Percentiles rank a stretch among this genome's conserved stretches.
These are phyloP conservation scores for Fusarium globosum DNA, from an alignment of 2,329 filamentous ascomycete species.

Conservation along the genomic window DNA sequence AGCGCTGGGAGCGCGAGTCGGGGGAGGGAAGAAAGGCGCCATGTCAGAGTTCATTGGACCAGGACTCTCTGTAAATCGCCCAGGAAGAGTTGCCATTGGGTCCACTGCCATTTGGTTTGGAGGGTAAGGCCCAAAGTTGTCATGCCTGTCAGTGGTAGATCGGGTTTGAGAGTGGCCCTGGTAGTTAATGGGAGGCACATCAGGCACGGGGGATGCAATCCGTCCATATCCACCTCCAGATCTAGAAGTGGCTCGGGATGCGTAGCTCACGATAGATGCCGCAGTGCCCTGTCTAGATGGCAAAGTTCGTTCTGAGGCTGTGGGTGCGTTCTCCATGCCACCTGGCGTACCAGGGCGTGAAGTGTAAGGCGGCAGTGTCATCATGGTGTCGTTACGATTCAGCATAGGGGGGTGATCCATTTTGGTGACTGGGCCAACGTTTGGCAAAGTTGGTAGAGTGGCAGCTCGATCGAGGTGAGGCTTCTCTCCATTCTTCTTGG, in stretches of 20 bases:
- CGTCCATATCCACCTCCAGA: constrained; percentile 61
- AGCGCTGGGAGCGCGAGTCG: constrained; percentile 47
- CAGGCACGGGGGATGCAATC: constrained; percentile 52
- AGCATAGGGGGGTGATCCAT: constrained; percentile 69
- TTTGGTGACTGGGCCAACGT: constrained; percentile 48
- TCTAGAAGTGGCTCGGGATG: constrained; percentile 72
- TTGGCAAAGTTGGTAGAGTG: constrained; percentile 73
- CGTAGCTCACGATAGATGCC: constrained; percentile 70
- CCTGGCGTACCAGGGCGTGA: constrained; percentile 68
- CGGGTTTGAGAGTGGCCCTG: constrained; percentile 46
- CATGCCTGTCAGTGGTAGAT: constrained; percentile 52
- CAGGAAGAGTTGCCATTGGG: constrained; percentile 23
- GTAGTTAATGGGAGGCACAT: constrained; percentile 46
- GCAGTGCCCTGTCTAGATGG: constrained; percentile 64
- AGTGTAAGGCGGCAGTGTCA: constrained; percentile 71
- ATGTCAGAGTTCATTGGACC: constrained; percentile 42
- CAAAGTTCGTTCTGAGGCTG: constrained; percentile 63
- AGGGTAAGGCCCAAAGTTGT: constrained; percentile 45
- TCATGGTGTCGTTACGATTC: constrained; percentile 68
- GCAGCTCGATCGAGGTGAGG: constrained; percentile 65
- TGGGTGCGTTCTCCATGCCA: constrained; percentile 62
- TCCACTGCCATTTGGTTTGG: constrained; percentile 25
- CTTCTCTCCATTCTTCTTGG: constrained; percentile 65
- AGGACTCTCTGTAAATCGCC: constrained; percentile 48
- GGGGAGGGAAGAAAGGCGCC: constrained; percentile 50